Base-by-base conservation (phyloP, 768 basidiomycete species). In the Strobilomyces confusus region DNA sequence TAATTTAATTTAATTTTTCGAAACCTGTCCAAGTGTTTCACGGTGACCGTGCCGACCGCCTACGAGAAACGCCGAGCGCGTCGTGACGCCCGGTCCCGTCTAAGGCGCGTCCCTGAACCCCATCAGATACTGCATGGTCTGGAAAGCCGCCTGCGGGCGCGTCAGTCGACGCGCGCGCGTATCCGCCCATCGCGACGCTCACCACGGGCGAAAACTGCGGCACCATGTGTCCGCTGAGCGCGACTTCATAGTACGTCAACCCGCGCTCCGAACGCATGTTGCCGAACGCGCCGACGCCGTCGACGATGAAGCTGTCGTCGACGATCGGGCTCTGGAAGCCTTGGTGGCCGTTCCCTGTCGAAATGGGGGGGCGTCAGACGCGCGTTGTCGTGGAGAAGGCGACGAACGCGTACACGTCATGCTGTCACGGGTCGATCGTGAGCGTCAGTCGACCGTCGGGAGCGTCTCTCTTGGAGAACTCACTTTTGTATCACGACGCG, bases 181-280 rank as follows among this genome's bases (percentile, higher is more conserved):
- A n/a, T n/a, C n/a, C n/a, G n/a, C n/a, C n/a, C n/a, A n/a, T n/a
- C n/a, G n/a, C 38, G 19, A 43, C n/a, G 44, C 49, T 8, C 59
- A 82, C 84, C 62, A 69, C 64, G 2, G 85, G 85, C 17, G 83
- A 79, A 64, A 80, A 87, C 69, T 84, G 81, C 5, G 86, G 86
- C 3, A 88, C 68, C 87, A 89, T 89, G 58, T 90, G 87, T 17
- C 87, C 89, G 57, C 82, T 83, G 8, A 87, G 75, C 22, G 60
- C 74, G 20, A 91, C 80, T 61, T 91, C 87, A 29, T 77, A 72
- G 57, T 82, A 89, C 0, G 86, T 82, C 58, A 89, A 65, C 13
- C 81, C 80, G 36, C 87, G 80, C 62, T 90, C 89, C 15, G 75
- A 71, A 54, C 89, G 87, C 53, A 78, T 71, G 2, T 71, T 84